Base-by-base conservation (phyloP, 495 filamentous ascomycete genomes). In the Penicillium angulare region DNA sequence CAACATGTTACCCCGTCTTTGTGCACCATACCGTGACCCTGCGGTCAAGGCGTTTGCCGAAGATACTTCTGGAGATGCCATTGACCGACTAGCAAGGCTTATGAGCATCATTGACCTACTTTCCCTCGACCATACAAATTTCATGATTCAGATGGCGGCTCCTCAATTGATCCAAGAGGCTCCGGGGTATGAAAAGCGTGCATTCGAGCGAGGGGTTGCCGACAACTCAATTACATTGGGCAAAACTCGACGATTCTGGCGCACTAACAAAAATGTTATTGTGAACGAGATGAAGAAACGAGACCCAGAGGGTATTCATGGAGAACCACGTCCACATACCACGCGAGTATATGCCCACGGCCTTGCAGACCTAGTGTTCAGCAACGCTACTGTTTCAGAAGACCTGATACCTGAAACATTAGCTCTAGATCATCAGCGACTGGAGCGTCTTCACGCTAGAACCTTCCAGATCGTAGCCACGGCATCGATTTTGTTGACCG, bases 41-140 rank as follows among this genome's bases (percentile, higher is more conserved):
- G 85, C 90, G 59, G 89, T 96, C 36, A 88, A 90, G 60, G 82
- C 77, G 2, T 79, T 97, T 17, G 73, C 86, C 2, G 84, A 89
- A 17, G 84, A 90, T 58, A 85, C 74, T 18, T 82, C 86, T 4
- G 87, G 86, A 1, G 87, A 90, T 66, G 84, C 92, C 38, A 91
- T 96, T 16, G 85, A 89, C 55, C 87, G 91, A 40, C 75, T 97
- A 4, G 86, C 90, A 47, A 84, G 87, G 24, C 73, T 97, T 22
- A 86, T 95, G 61, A 82, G 85, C 45, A 86, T 95, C 31, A 89
- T 97, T 44, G 90, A 98, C 60, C 78, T 92, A 43, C 83, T 98
- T 56, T 86, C 90, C n/a, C 81, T 97, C 46, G 93, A 98, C 63
- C 92, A 97, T 59, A 88, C 91, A 7, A 98, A 98, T 64, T 97